Conservation (phyloP, 441 rosid species). For the Populus tomentosa region DNA sequence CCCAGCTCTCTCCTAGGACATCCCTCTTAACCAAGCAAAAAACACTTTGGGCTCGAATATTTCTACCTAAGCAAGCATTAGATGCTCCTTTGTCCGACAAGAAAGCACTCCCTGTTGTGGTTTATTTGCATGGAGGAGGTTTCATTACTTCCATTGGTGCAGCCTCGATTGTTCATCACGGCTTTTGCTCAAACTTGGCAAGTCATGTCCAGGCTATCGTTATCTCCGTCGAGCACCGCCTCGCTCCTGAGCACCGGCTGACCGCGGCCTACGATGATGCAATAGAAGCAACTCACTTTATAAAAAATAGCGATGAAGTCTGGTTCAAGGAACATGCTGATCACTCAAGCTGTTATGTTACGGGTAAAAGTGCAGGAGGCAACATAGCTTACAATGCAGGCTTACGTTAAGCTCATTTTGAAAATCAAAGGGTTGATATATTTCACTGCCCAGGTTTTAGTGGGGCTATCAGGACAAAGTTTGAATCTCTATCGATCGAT, state of each 20-base stretch:
- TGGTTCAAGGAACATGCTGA: conserved; percentile 39
- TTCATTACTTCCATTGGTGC: conserved; percentile 31
- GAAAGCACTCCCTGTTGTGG: conserved; percentile 38
- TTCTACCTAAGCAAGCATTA: conserved; percentile 23
- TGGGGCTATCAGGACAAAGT: conserved; percentile 29
- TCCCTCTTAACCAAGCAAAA: conserved; percentile 29
- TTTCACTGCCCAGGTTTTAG: conserved; percentile 52
- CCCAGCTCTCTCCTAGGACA: conserved; percentile 33
- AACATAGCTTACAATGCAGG: conserved; percentile 45
- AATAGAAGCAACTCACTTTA: conserved; percentile 32
- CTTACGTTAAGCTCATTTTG: conserved; percentile 9
- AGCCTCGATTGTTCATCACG: conserved; percentile 8
- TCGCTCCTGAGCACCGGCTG: not conserved
- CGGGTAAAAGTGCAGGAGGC: conserved; percentile 54
- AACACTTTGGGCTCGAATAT: conserved; percentile 41
- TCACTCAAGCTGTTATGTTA: conserved; percentile 28
- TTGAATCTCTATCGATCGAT: conserved; percentile 29
- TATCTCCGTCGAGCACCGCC: conserved; percentile 38
- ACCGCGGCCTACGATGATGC: conserved; percentile 47
- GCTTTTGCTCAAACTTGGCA: conserved; percentile 28
- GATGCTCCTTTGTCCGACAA: not conserved
- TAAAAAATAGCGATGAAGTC: conserved; percentile 26
- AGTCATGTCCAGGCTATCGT: conserved; percentile 27
- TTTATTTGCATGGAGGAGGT: conserved; percentile 57
- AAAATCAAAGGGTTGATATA: conserved; percentile 39